A percentile compares a stretch with the other conserved stretches of the same genome.
phyloP scores from a whole-genome alignment of 2,329 filamentous ascomycete species.

The Xylaria arbuscula region DNA sequence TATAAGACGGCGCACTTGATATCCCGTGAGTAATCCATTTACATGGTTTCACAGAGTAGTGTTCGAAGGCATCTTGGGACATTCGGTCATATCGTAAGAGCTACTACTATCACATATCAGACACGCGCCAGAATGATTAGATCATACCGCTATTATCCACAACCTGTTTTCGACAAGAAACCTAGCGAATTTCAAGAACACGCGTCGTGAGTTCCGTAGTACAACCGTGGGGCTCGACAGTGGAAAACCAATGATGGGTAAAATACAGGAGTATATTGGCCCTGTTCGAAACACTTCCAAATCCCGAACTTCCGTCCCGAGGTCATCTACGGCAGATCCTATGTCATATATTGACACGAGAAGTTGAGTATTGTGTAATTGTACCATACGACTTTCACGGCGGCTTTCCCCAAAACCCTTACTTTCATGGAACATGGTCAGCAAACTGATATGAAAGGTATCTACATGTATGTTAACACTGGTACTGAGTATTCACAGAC shows the following conservation, averaged over 20 bases:
- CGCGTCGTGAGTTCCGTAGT: neutral
- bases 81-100: neutral
- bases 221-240: neutral
- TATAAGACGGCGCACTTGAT: no score
- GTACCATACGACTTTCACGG: neutral
- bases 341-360: neutral
- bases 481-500: neutral
- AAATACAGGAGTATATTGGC: neutral
- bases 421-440: neutral
- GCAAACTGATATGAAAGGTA: neutral
- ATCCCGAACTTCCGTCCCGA: neutral
- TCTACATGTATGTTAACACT: neutral
- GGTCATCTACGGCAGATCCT: neutral
- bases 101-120: neutral
- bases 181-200: neutral
- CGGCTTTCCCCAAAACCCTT: neutral
- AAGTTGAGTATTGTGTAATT: neutral
- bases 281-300: neutral
- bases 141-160: neutral
- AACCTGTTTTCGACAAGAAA: neutral
- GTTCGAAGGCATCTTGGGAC: neutral
- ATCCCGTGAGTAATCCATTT: no score
- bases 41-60: no score
- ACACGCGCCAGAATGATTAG: neutral
- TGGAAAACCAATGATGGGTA: neutral